phyloP scores from a whole-genome alignment of 371 early-diverging fungal species.

The Nematocida homosporus region DNA sequence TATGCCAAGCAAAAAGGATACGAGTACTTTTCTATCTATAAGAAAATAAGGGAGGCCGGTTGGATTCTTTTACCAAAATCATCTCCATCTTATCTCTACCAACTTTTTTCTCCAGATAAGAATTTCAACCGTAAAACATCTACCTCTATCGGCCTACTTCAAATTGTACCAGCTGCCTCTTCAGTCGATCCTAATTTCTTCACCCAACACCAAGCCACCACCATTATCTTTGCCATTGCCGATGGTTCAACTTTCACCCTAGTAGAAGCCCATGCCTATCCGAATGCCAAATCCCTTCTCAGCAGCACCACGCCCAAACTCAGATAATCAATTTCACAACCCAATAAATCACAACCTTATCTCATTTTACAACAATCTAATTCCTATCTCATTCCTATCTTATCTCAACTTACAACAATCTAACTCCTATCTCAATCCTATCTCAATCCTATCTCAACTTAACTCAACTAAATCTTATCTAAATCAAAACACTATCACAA shows the following conservation, averaged over 20 bases:
- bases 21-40: conserved; percentile 12
- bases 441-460: too few species aligned
- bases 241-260: conserved; percentile 7
- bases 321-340: too few species aligned
- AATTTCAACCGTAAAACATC: conserved; percentile 30
- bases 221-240: conserved; percentile 15
- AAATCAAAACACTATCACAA: too few species aligned
- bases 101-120: conserved; percentile 34
- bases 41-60: conserved; percentile 16
- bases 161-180: conserved; percentile 6
- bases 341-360: too few species aligned
- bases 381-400: too few species aligned
- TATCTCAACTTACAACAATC: too few species aligned
- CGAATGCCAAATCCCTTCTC: too few species aligned
- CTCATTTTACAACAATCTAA: too few species aligned
- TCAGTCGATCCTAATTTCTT: background rate
- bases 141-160: background rate
- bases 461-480: too few species aligned
- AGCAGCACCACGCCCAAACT: too few species aligned
- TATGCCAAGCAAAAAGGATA: conserved; percentile 6
- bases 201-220: background rate
- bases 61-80: conserved; percentile 17
- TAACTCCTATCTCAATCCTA: too few species aligned
- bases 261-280: background rate
- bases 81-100: conserved; percentile 1